These are phyloP conservation scores for Xylariomycetidae sp. DNA, from an alignment of 2,329 filamentous ascomycete species.

Conservation along the genomic window DNA sequence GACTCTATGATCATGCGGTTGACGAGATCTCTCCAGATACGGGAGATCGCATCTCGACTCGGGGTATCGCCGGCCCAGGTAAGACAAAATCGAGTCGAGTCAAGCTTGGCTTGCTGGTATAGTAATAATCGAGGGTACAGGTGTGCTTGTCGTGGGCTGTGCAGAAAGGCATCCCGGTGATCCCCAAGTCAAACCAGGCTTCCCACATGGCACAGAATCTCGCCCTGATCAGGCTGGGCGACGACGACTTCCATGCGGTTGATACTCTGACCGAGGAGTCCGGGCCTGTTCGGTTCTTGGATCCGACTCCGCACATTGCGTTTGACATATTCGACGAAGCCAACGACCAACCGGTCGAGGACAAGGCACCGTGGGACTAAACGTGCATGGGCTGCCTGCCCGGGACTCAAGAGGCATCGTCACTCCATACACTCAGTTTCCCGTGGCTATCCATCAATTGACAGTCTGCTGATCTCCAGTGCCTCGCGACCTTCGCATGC, in stretches of 20 bases:
- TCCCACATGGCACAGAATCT: constrained; percentile 9
- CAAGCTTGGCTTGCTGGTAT: constrained; percentile 2
- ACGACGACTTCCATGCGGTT: constrained; percentile 6
- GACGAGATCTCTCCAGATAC: constrained; percentile 2
- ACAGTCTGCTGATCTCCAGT: too few species aligned
- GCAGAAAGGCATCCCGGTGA: constrained; percentile 8
- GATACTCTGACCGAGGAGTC: constrained; percentile 3
- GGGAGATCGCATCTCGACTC: constrained; percentile 5
- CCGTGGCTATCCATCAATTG: too few species aligned
- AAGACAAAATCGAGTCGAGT: constrained; percentile 3
- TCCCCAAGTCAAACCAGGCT: constrained; percentile 10
- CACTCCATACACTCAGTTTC: too few species aligned
- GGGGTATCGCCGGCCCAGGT: constrained; percentile 9
- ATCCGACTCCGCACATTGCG: constrained; percentile 10
- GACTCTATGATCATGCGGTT: neutral
- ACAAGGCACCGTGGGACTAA: constrained; percentile 9
- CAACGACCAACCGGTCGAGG: constrained; percentile 8
- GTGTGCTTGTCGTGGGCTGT: constrained; percentile 9
- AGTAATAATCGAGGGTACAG: too few species aligned
- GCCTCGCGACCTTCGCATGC: too few species aligned
- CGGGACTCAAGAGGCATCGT: too few species aligned
- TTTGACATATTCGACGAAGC: constrained; percentile 12
- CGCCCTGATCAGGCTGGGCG: constrained; percentile 4
- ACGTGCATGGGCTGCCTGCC: too few species aligned
- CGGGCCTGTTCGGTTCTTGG: constrained; percentile 10